A percentile compares a stretch with the other conserved stretches of the same genome.
phyloP scores from a whole-genome alignment of 163 green algal genomes.

The Prototheca wickerhamii region DNA sequence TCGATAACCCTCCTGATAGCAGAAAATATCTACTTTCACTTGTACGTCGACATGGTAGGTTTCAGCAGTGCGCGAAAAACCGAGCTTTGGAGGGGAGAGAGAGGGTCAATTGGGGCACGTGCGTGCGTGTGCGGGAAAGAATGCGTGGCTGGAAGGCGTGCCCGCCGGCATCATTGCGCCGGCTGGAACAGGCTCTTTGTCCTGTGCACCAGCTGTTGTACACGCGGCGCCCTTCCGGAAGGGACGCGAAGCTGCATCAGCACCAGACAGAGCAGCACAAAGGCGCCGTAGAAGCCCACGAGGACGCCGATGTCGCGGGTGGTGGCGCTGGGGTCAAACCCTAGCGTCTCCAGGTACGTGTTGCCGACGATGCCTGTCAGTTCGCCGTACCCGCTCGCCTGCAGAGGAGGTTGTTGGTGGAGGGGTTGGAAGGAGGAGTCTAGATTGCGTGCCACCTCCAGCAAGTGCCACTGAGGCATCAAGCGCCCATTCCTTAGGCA shows the following conservation, averaged over 20 bases:
- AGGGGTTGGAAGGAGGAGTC: not conserved
- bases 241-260: conserved; percentile 31
- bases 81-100: too few species aligned
- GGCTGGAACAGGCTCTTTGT: not conserved
- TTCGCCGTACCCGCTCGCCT: conserved; percentile 4
- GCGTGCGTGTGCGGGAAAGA: too few species aligned
- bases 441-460: not conserved
- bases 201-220: not conserved
- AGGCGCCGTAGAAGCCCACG: conserved; percentile 21
- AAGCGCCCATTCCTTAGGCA: too few species aligned
- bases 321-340: conserved; percentile 17
- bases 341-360: conserved; percentile 26
- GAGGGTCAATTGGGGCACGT: too few species aligned
- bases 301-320: conserved; percentile 28
- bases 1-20: too few species aligned
- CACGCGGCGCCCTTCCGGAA: not conserved
- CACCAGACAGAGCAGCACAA: conserved; percentile 15
- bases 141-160: too few species aligned
- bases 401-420: not conserved
- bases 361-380: conserved; percentile 20
- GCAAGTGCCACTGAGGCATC: too few species aligned
- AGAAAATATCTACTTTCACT: not conserved
- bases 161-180: too few species aligned
- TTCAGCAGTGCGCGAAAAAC: too few species aligned
- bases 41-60: not conserved